Base-by-base conservation (phyloP, 75 land plant genomes). In the Cunninghamia lanceolata region DNA sequence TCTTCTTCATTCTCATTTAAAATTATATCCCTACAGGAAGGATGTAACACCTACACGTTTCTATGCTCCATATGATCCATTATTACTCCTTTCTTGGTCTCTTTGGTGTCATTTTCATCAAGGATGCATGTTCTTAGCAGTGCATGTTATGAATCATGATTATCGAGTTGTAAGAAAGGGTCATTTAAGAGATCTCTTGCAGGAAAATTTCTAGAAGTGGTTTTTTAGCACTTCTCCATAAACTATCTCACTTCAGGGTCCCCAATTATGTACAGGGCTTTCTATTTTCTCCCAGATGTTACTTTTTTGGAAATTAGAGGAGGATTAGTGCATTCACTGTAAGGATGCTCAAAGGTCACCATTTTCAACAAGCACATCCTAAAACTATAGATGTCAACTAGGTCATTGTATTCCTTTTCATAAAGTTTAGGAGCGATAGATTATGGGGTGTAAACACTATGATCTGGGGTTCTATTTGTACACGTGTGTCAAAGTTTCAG, bases 381-480 rank as follows among this genome's bases (percentile, higher is more conserved):
- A 92, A 92, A 94, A 30, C 94, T 87, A 54, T 92, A 94, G 9
- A 94, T 90, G 89, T 94, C 94, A 15, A 90, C 94, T 8, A 93
- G 85, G 83, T 94, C 94, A 85, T 87, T 91, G 85, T 94, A 94
- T 15, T 91, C 89, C 30, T 92, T 89, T n/a, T 94, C 90, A 83
- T 90, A 91, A n/a, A 93, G 82, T 85, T 94, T 90, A 30, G 92
- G 93, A 14, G 95, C 94, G 93, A 94, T 91, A 76, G 93, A 94
- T 71, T 94, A 91, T 73, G 93, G 94, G 35, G 94, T 93, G 8
- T 94, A 91, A 87, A 82, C 54, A 63, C 38, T 75, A 45, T n/a
- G n/a, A n/a, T n/a, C n/a, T n/a, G n/a, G n/a, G n/a, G n/a, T n/a
- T n/a, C n/a, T n/a, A n/a, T n/a, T n/a, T n/a, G n/a, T n/a, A n/a